A percentile compares a stretch with the other conserved stretches of the same genome.
Conservation (phyloP, 148 eudicot genomes). For the Arctostaphylos glauca region DNA sequence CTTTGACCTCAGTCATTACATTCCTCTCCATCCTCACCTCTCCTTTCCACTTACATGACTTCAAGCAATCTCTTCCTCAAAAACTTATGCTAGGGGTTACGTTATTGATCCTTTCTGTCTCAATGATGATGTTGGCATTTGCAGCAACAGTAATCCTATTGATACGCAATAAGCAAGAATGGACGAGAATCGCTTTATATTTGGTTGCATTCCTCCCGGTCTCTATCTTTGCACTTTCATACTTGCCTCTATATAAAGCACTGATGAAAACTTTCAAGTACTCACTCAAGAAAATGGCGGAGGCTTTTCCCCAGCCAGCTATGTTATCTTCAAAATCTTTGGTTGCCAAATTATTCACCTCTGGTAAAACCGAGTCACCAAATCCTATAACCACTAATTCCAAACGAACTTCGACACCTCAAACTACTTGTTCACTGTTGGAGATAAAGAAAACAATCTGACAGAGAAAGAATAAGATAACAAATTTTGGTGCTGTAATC, state of each 20-base stretch:
- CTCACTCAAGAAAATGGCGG: not conserved
- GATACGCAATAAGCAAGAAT: not conserved
- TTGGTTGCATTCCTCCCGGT: not conserved
- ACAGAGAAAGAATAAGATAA: too few relatives aligned
- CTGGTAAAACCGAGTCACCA: too few relatives aligned
- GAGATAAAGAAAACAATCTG: too few relatives aligned
- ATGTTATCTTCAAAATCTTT: too few relatives aligned
- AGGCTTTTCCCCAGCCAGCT: not conserved
- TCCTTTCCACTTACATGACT: not conserved
- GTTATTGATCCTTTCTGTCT: not conserved
- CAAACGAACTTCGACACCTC: too few relatives aligned
- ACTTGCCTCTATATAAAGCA: not conserved
- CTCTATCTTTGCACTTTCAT: not conserved
- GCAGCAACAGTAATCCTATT: not conserved
- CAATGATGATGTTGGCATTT: slow-evolving; percentile 3
- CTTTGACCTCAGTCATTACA: not conserved
- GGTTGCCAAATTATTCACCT: too few relatives aligned
- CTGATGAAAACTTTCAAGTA: not conserved
- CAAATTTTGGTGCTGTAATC: too few relatives aligned
- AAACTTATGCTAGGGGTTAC: not conserved
- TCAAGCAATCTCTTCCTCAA: not conserved
- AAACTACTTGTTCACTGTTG: too few relatives aligned
- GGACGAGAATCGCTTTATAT: not conserved
- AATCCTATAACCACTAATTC: too few relatives aligned
- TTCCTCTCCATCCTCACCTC: slow-evolving; percentile 2